Evolutionary conservation across 2,329 filamentous ascomycete species (phyloP).

Genomic region (Aureobasidium sp.): DNA sequence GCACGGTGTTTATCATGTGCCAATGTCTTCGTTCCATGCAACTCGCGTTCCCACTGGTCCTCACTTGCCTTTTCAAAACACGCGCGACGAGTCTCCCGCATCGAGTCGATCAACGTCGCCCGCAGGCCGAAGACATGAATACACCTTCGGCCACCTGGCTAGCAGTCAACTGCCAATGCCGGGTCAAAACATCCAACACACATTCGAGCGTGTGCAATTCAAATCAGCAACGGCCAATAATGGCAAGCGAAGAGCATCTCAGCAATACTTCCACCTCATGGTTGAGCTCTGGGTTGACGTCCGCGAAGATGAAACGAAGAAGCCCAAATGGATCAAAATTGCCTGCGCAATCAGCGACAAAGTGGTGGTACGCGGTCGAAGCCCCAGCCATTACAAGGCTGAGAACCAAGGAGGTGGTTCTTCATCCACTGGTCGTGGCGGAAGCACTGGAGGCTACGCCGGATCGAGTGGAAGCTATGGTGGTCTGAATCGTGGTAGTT

Average conservation of each 20-base stretch:
- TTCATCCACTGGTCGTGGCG: constrained; percentile 48
- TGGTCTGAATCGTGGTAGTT: constrained; percentile 24
- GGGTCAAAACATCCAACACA: constrained; percentile 42
- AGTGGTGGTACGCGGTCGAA: constrained; percentile 81
- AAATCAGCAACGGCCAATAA: constrained; percentile 93
- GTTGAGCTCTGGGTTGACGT: constrained; percentile 74
- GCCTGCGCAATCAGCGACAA: constrained; percentile 67
- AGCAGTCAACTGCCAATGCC: constrained; percentile 20
- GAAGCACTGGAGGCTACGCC: constrained; percentile 45
- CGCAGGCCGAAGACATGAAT: constrained; percentile 7
- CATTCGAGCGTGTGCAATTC: constrained; percentile 88
- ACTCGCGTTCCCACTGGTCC: constrained; percentile 31
- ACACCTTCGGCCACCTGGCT: constrained; percentile 10
- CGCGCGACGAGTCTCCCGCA: constrained; percentile 1
- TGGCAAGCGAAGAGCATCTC: constrained; percentile 78
- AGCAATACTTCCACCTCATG: constrained; percentile 89
- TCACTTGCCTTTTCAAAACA: constrained; percentile 37
- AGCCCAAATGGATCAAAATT: constrained; percentile 60
- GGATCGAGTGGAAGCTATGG: constrained; percentile 24
- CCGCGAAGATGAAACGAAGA: constrained; percentile 36
- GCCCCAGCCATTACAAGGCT: constrained; percentile 58
- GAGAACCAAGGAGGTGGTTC: constrained; percentile 54
- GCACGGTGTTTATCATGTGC: constrained; percentile 27
- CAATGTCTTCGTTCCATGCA: constrained; percentile 34
- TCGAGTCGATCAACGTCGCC: constrained; percentile 17